These are phyloP conservation scores for Arctostaphylos glauca DNA, from an alignment of 148 eudicot genomes.

Conservation along the genomic window DNA sequence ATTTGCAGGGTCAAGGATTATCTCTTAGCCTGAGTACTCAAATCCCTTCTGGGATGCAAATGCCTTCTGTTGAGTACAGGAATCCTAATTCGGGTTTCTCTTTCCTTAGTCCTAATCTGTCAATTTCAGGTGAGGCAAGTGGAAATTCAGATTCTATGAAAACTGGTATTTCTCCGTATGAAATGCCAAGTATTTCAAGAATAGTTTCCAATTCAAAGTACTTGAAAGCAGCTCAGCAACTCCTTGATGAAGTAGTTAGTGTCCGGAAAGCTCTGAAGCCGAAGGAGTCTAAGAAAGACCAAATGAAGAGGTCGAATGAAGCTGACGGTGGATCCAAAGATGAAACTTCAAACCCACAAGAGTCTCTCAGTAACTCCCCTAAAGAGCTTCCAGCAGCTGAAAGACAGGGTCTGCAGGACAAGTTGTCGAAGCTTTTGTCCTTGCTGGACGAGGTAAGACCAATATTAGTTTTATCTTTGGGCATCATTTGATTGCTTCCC, in stretches of 20 bases:
- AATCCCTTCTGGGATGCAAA: conserved; percentile 32
- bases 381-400: conserved; percentile 44
- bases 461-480: not conserved
- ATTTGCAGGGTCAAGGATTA: conserved; percentile 46
- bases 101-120: conserved; percentile 23
- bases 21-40: conserved; percentile 53
- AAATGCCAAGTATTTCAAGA: conserved; percentile 30
- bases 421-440: conserved; percentile 45
- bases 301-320: conserved; percentile 19
- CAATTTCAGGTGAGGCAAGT: conserved; percentile 21
- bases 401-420: conserved; percentile 49
- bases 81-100: conserved; percentile 30
- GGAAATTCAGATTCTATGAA: conserved; percentile 18
- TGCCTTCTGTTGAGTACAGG: conserved; percentile 29
- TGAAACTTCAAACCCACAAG: conserved; percentile 29
- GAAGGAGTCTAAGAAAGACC: conserved; percentile 31
- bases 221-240: conserved; percentile 49
- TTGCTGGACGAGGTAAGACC: conserved; percentile 63
- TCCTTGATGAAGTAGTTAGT: conserved; percentile 56
- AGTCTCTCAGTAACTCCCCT: conserved; percentile 16
- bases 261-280: conserved; percentile 40
- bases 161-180: conserved; percentile 20
- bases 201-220: conserved; percentile 41
- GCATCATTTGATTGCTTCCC: not conserved
- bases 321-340: conserved; percentile 24